Percentiles rank a stretch among this genome's conserved stretches.
These are phyloP conservation scores for Trametes versicolor DNA, from an alignment of 1,284 basidiomycete species.

Conservation along the genomic window DNA sequence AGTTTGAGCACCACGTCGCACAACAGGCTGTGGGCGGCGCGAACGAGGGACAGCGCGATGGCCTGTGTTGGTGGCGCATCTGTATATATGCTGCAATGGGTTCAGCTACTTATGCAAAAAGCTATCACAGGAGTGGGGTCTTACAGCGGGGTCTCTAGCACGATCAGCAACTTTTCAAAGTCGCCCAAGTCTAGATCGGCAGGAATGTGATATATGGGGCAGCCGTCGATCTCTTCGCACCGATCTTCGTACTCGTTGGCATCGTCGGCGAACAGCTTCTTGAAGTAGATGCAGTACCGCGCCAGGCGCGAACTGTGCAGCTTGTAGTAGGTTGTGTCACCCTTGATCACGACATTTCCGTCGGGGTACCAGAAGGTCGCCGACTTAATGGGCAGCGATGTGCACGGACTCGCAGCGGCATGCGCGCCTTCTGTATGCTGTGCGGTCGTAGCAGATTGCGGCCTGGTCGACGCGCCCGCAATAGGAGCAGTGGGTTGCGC, in stretches of 20 bases:
- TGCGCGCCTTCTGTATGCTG: no score
- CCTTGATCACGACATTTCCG: slow-evolving; percentile 17
- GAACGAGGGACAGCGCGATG: slow-evolving; percentile 1
- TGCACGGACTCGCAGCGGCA: no score
- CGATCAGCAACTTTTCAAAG: not conserved
- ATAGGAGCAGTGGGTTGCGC: not conserved
- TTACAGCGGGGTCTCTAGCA: slow-evolving; percentile 8
- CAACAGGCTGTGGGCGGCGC: slow-evolving; percentile 7
- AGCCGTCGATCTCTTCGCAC: not conserved
- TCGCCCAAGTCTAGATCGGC: not conserved
- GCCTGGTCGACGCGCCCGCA: not conserved
- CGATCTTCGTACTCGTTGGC: not conserved
- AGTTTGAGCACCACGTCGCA: slow-evolving; percentile 4
- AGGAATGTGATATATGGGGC: slow-evolving; percentile 11
- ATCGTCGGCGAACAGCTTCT: not conserved
- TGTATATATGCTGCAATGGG: not conserved
- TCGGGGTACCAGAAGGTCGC: slow-evolving; percentile 6
- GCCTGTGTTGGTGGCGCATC: not conserved
- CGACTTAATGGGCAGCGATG: not conserved
- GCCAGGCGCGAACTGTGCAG: slow-evolving; percentile 10
- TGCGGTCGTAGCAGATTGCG: no score
- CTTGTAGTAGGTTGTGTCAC: slow-evolving; percentile 1
- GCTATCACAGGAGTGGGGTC: not conserved
- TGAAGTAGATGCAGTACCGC: slow-evolving; percentile 8
- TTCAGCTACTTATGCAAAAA: not conserved